Percentiles rank a stretch among this genome's conserved stretches.
These are phyloP conservation scores for Leishmania arabica DNA, from an alignment of 208 protist genomes.

Conservation along the genomic window DNA sequence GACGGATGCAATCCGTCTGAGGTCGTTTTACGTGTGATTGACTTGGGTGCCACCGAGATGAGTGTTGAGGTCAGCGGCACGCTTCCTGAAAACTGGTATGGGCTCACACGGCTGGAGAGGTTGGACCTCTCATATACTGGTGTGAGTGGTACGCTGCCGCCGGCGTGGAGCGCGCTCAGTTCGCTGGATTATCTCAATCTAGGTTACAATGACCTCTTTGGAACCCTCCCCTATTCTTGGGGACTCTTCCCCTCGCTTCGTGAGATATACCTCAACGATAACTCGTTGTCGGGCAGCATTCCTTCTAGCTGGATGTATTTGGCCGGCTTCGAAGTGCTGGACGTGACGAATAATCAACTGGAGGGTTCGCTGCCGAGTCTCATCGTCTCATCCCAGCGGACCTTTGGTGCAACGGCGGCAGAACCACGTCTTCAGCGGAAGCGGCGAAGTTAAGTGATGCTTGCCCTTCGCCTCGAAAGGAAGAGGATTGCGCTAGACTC, in stretches of 20 bases:
- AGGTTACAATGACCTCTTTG: constrained; percentile 6
- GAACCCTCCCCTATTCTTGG: constrained; percentile 10
- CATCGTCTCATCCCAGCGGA: not conserved
- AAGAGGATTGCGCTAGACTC: not conserved
- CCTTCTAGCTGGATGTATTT: not conserved
- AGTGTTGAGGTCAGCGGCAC: not conserved
- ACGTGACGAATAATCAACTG: constrained; percentile 5
- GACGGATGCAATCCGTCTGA: not conserved
- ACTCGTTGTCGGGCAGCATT: constrained; percentile 1
- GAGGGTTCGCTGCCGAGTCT: not conserved
- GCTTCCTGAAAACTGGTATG: not conserved
- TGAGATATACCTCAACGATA: constrained; percentile 8
- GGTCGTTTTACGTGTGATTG: not conserved
- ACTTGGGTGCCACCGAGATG: not conserved
- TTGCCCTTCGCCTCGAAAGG: not conserved
- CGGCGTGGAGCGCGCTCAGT: not conserved
- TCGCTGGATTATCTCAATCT: not conserved
- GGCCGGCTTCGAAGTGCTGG: not conserved
- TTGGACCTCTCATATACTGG: constrained; percentile 1
- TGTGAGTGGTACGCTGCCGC: constrained; percentile 5
- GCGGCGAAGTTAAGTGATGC: not conserved
- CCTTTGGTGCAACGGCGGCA: not conserved
- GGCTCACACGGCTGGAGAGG: not conserved
- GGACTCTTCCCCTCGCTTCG: not conserved
- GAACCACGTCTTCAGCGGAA: not conserved